These are phyloP conservation scores for Solanum medicagineum DNA, from an alignment of 257 asterid species.

Conservation along the genomic window DNA sequence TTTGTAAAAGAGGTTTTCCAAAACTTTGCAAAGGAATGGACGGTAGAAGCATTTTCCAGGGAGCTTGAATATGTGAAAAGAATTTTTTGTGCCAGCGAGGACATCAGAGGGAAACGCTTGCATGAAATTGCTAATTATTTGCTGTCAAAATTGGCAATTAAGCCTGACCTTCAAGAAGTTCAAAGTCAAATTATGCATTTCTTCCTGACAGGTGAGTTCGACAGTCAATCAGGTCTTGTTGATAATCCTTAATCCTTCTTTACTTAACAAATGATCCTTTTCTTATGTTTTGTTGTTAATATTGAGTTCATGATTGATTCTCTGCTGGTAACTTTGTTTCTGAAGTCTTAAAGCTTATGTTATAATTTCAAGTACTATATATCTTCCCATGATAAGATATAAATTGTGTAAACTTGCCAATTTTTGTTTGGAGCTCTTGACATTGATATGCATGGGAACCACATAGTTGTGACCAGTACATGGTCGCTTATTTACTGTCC, in stretches of 20 bases:
- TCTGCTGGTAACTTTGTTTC: neutral
- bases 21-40: constrained; percentile 81
- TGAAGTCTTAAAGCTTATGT: neutral
- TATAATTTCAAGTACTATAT: neutral
- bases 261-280: neutral
- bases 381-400: neutral
- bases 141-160: constrained; percentile 48
- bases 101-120: constrained; percentile 67
- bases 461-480: neutral
- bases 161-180: constrained; percentile 55
- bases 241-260: neutral
- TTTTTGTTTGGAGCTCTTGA: neutral
- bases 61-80: constrained; percentile 78
- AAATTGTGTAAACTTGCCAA: neutral
- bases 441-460: neutral
- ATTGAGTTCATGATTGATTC: neutral
- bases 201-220: constrained; percentile 51
- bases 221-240: neutral
- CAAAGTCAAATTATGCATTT: constrained; percentile 47
- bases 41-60: constrained; percentile 58
- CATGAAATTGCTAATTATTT: constrained; percentile 48
- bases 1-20: constrained; percentile 91
- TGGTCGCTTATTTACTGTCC: neutral
- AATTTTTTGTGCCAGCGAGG: constrained; percentile 64
- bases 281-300: neutral